Base-by-base conservation (phyloP, 1,139 yeast species). In the Candida gigantensis region DNA sequence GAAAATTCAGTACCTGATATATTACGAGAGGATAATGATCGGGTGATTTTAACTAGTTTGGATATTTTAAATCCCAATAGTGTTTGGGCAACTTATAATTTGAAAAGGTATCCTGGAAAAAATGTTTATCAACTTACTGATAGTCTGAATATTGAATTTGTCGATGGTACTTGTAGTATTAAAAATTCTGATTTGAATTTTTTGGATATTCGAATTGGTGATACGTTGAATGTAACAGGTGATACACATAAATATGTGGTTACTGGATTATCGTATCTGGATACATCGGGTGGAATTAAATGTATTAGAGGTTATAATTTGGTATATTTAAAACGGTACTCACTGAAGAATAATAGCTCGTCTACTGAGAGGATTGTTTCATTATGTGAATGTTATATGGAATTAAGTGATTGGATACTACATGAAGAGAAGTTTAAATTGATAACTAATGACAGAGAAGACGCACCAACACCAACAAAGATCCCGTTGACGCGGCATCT, bases 271-370 rank as follows among this genome's bases (percentile, higher is more conserved):
- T 40, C 52, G 10, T 36, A 34, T 6, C 49, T 50, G 2, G 50
- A 50, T 3, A 36, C 49, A 1, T 42, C 36, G 14, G 33, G 40
- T 10, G 40, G 47, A 0, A 68, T 80, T 5, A 54, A 63, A 28
- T 81, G 87, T 49, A 63, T 79, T 38, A 58, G 87, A 47, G 88
- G 88, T 0, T 81, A 64, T 50, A 79, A 79, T 51, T 54, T 66
- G 3, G 70, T 77, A 2, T 53, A 64, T 43, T 53, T 73, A 6
- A 58, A 53, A 38, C 59, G 58, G 32, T 40, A 54, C 18, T 45
- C 49, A 24, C 49, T 52, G 12, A 42, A 37, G 15, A 23, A 7
- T 14, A 24, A 12, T 17, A 24, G n/a, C 21, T 48, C 44, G 41
- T 37, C 36, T 28, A 39, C 37, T 16, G 46, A 41, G 21, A 20